phyloP scores from a whole-genome alignment of 2,329 filamentous ascomycete species.

The Eutypa lata region DNA sequence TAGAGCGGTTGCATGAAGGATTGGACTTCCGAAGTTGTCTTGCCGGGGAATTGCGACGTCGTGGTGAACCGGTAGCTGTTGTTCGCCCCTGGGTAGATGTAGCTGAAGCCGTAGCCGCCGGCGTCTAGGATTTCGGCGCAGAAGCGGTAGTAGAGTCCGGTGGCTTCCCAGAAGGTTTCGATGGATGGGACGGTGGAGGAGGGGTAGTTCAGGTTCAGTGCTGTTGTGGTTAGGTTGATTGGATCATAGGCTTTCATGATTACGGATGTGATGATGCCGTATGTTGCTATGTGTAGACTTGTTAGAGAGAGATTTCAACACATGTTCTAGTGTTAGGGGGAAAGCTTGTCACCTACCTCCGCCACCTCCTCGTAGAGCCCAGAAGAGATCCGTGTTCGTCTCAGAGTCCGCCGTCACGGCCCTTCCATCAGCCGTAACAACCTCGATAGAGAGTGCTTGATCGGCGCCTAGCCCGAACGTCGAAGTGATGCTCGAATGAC shows the following conservation, averaged over 20 bases:
- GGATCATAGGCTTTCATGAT: slow-evolving; percentile 28
- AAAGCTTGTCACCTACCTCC: slow-evolving; percentile 36
- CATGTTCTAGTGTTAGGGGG: no score
- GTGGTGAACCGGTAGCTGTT: slow-evolving; percentile 29
- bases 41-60: slow-evolving; percentile 30
- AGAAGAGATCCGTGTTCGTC: slow-evolving; percentile 51
- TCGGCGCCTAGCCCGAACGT: slow-evolving; percentile 49
- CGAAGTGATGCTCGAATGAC: slow-evolving; percentile 45
- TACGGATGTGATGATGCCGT: slow-evolving; percentile 27
- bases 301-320: no score
- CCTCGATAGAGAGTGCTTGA: slow-evolving; percentile 45
- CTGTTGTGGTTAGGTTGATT: slow-evolving; percentile 16
- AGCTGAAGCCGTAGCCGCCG: slow-evolving; percentile 34
- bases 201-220: slow-evolving; percentile 14
- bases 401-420: slow-evolving; percentile 42
- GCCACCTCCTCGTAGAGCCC: slow-evolving; percentile 51
- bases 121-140: slow-evolving; percentile 31
- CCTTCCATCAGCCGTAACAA: slow-evolving; percentile 45
- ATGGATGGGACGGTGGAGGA: slow-evolving; percentile 11
- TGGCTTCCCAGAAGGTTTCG: slow-evolving; percentile 29
- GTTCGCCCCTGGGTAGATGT: slow-evolving; percentile 26
- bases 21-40: slow-evolving; percentile 15
- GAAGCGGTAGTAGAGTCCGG: slow-evolving; percentile 30
- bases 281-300: slow-evolving; percentile 22
- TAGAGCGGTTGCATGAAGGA: slow-evolving; percentile 32